phyloP scores from a whole-genome alignment of 2,329 filamentous ascomycete species.

The Alternaria atra region DNA sequence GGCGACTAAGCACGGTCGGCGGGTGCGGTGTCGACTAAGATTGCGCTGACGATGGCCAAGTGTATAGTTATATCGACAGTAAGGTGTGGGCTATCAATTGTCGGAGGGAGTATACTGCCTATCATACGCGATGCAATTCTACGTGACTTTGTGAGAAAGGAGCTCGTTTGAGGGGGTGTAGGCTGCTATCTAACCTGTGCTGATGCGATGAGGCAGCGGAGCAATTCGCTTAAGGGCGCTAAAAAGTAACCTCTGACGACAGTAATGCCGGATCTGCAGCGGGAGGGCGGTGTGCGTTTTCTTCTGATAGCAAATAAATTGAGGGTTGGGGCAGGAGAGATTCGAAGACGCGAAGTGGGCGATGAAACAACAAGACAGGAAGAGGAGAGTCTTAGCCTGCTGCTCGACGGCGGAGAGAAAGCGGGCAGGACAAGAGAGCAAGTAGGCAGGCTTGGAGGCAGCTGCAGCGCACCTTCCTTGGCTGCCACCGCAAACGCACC shows the following conservation, averaged over 20 bases:
- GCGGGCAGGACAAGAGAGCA: conserved; percentile 6
- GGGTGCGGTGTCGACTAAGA: conserved; percentile 37
- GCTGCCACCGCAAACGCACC: conserved; percentile 19
- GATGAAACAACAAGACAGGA: background rate
- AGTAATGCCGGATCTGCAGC: conserved; percentile 22
- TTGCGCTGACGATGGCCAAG: conserved; percentile 47
- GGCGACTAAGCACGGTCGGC: conserved; percentile 38
- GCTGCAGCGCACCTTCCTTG: conserved; percentile 21
- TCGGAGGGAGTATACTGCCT: conserved; percentile 28
- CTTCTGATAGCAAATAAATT: conserved; percentile 3
- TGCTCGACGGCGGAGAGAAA: conserved; percentile 5
- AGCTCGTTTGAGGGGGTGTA: conserved; percentile 31
- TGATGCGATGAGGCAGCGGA: conserved; percentile 43
- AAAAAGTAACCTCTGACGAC: conserved; percentile 42
- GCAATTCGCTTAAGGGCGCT: conserved; percentile 46
- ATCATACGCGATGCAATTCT: conserved; percentile 25
- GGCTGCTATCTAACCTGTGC: conserved; percentile 41
- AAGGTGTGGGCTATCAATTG: conserved; percentile 28
- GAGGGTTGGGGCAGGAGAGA: background rate
- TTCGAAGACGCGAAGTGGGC: background rate
- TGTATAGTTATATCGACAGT: conserved; percentile 16
- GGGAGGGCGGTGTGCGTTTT: conserved; percentile 18
- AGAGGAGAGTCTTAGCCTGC: background rate
- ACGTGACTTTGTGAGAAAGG: conserved; percentile 33
- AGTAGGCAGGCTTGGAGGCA: conserved; percentile 7